These are phyloP conservation scores for Globisporangium carolinianum DNA, from an alignment of 352 stramenopile genomes.

Conservation along the genomic window DNA sequence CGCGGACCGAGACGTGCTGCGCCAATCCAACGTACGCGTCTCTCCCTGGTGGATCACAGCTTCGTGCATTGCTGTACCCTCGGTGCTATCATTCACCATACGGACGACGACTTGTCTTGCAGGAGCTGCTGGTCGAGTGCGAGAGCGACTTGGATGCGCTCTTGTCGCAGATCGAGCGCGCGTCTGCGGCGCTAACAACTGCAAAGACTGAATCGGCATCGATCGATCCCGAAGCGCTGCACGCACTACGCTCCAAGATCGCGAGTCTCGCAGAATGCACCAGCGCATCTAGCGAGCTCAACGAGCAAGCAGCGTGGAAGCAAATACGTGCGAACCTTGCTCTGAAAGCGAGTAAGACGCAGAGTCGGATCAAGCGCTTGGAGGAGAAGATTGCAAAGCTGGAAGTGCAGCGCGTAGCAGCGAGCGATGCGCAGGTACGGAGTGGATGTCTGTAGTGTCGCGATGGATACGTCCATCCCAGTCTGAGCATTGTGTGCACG, in stretches of 20 bases:
- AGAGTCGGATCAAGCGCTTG: background rate
- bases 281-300: background rate
- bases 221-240: background rate
- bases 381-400: slow-evolving; percentile 3
- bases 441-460: background rate
- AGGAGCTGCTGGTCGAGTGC: background rate
- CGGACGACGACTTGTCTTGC: background rate
- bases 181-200: background rate
- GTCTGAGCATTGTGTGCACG: no score
- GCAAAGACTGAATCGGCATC: background rate
- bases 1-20: background rate
- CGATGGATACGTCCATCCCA: no score
- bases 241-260: background rate
- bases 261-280: background rate
- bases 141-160: background rate
- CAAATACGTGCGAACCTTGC: background rate
- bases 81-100: no score
- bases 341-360: background rate
- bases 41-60: no score
- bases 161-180: background rate
- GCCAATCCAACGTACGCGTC: background rate
- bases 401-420: background rate
- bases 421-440: background rate
- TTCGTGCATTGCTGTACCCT: no score
- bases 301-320: background rate